Evolutionary conservation across 805 yeast genomes (phyloP), one percentile per base, ranked within the genome.

Genomic region (Ogataea pilisensis): DNA sequence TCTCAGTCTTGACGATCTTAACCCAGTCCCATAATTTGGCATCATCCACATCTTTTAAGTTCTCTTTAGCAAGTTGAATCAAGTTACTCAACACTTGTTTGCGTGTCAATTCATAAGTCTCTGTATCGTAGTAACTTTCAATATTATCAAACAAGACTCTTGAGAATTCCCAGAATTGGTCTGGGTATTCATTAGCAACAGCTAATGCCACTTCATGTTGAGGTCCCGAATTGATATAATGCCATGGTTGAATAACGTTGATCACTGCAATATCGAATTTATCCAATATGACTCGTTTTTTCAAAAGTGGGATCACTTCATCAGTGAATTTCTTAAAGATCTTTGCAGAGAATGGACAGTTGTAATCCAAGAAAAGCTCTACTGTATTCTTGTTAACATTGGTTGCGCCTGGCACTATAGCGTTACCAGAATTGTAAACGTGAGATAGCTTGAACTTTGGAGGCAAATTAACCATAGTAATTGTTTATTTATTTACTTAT

Each of bases 181-280:
- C 60, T 1, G 85, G 82, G 13, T 65, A 68, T n/a, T 66, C 46
- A 36, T 73, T 66, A n/a, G 84, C 85, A 24, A 82, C 80, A 0
- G 82, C 89, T 20, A 88, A 60, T 0, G 84, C 72, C 31, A 84
- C 83, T 55, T 88, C 95, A 57, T 83, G 82, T 30, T 79, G 66
- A 28, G 77, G 62, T 5, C 76, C 73, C 1, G 91, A 81, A 41
- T 79, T 76, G 3, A 53, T 31, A 33, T 90, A 82, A 59, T 88
- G 96, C 95, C 95, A 88, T 49, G 95, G 93, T 66, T 88, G 96
- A n/a, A 84, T 70, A 31, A 82, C 88, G 54, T 85, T 82, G 46
- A 80, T 73, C 60, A 82, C 77, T 9, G 79, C 75, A 45, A 85
- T 72, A 49, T 77, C 76, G 51, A 82, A 75, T 44, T 73, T 59